A percentile compares a stretch with the other conserved stretches of the same genome.
Conservation (phyloP, 768 basidiomycete genomes). For the Imleria badia region DNA sequence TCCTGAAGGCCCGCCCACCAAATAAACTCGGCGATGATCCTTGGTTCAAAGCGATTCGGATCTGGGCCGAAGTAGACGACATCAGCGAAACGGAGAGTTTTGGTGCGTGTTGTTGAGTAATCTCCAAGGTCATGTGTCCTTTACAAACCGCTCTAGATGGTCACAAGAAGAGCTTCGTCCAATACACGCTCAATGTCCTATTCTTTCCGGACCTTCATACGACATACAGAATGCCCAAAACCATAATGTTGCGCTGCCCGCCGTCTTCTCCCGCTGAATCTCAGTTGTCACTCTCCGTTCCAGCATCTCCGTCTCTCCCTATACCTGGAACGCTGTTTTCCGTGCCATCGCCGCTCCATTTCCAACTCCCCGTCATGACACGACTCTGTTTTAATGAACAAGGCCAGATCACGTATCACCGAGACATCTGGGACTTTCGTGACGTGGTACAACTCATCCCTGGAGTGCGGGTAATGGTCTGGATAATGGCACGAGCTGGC, state of each 20-base stretch:
- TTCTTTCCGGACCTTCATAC: constrained; percentile 71
- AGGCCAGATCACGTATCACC: constrained; percentile 75
- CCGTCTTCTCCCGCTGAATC: constrained; percentile 32
- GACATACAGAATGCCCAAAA: constrained; percentile 40
- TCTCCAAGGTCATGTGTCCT: neutral
- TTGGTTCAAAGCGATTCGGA: constrained; percentile 62
- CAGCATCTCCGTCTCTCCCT: constrained; percentile 48
- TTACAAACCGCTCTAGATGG: constrained; percentile 51
- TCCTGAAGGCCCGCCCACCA: constrained; percentile 44
- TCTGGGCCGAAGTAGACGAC: constrained; percentile 76
- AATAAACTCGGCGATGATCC: constrained; percentile 31
- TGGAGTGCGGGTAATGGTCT: constrained; percentile 63
- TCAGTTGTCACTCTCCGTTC: constrained; percentile 26
- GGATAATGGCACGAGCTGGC: constrained; percentile 63
- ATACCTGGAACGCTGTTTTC: constrained; percentile 59
- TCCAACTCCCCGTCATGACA: constrained; percentile 69
- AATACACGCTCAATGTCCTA: constrained; percentile 77
- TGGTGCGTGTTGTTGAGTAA: constrained; percentile 42
- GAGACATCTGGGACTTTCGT: constrained; percentile 79
- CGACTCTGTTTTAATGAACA: constrained; percentile 79
- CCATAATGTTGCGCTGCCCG: constrained; percentile 35
- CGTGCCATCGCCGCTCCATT: constrained; percentile 69
- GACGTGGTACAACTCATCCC: constrained; percentile 75
- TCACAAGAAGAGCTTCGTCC: constrained; percentile 68
- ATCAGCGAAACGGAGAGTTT: constrained; percentile 79